Base-by-base conservation (phyloP, 192 early-diverging fungal species). In the Gigaspora rosea region DNA sequence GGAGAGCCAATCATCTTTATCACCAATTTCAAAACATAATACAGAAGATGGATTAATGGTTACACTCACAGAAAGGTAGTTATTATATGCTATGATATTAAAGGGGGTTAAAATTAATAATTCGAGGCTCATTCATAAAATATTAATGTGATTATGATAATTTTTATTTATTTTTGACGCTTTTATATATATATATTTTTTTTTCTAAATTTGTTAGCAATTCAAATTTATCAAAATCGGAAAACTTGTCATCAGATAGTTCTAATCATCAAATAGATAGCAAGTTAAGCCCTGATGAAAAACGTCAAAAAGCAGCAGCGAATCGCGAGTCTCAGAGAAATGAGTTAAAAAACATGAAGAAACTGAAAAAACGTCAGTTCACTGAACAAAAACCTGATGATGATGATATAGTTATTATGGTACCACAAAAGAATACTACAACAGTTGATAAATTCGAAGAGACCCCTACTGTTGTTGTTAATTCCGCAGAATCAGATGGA, bases 211-310 rank as follows among this genome's bases (percentile, higher is more conserved):
- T 27, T 27, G 27, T 8, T 16, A 71, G 18, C 46, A 56, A 57
- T 1, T n/a, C 70, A 15, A 57, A 71, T 71, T 11, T 7, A 33
- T 20, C 5, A 20, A 56, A 2, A 22, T 48, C 20, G 47, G 22
- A 35, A 22, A 49, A 27, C 46, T 1, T 18, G 16, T 27, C 10
- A 49, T 52, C 51, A 33, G n/a, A 20, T 62, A 62, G 32, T 33
- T 20, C 51, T 4, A 48, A 57, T 15, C 12, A 36, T 50, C n/a
- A 20, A 63, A 10, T 3, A 3, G 16, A 32, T 7, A 50, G 46
- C n/a, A 48, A 75, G 18, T 32, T 64, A 66, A 66, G 33, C 56
- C 62, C 75, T 7, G 75, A 76, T 18, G 75, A 76, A 54, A 76
- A 66, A 66, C 36, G 75, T 49, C 75, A 76, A 67, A 64, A 41